phyloP scores from a whole-genome alignment of 352 stramenopile species.

The Pythium biforme region DNA sequence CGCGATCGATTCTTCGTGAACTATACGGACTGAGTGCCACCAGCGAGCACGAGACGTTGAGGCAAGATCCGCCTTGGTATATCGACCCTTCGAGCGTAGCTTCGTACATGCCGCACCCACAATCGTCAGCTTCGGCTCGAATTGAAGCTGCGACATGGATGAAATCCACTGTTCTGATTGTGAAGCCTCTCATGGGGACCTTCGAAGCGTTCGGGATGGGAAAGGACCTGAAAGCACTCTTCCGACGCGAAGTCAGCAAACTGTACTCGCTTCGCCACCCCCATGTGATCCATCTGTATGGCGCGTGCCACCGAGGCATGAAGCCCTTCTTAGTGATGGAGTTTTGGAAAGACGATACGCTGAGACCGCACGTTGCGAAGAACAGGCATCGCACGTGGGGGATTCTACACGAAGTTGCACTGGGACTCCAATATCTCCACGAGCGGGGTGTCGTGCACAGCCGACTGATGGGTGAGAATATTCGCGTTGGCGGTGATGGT shows the following conservation, averaged over 20 bases:
- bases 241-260: neutral
- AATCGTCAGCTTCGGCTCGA: neutral
- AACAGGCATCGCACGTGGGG: conserved; percentile 26
- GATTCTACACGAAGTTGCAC: conserved; percentile 35
- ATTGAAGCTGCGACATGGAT: neutral
- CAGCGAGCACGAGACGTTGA: neutral
- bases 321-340: conserved; percentile 12
- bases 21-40: neutral
- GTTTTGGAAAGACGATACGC: neutral
- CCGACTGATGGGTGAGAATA: conserved; percentile 1
- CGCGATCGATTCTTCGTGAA: neutral
- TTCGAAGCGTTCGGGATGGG: no score
- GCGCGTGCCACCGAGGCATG: conserved; percentile 14
- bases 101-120: neutral
- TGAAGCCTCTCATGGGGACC: neutral
- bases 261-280: conserved; percentile 2
- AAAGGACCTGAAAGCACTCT: neutral
- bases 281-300: conserved; percentile 12
- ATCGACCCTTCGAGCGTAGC: conserved; percentile 1
- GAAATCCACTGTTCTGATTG: neutral
- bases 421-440: conserved; percentile 74
- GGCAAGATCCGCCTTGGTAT: neutral
- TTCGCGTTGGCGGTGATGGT: conserved; percentile 26
- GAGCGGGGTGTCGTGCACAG: conserved; percentile 30
- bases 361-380: neutral